Evolutionary conservation across 495 filamentous ascomycete genomes (phyloP), one percentile per base, ranked within the genome.

Genomic region (Tuber borchii): DNA sequence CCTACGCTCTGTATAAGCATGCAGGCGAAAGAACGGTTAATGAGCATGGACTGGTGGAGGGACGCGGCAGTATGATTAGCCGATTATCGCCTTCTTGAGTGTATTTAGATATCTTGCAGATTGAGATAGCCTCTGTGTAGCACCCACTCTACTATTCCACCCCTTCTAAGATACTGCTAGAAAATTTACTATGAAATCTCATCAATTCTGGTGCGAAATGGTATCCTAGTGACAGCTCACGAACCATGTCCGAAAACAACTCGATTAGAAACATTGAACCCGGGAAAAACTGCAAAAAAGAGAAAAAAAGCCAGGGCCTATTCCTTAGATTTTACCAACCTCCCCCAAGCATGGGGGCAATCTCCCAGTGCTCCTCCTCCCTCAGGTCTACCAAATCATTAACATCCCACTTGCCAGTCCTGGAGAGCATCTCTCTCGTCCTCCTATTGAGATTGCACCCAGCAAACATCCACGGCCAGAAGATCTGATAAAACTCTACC

Each of bases 1-100:
- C 85, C 91, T 17, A 86, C 87, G 10, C 83, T 95, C 61, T 94
- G 92, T 78, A 85, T 92, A 51, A 92, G 90, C 71, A 80, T 82
- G 20, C 82, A 86, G 8, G 85, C 87, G 42, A 86, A 86, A 71
- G 79, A 83, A 51, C 85, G 85, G 65, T 83, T 90, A 34, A 78
- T 83, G 75, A 78, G 46, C 45, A 44, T 80, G 73, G 72, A 76
- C n/a, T 83, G 81, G 81, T 83, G 81, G 81, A 79, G 70, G 61
- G 73, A 76, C 46, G 73, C 73, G 8, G 61, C 77, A 2, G 37
- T 51, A 34, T 17, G 37, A 70, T 72, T 44, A 3, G 34, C 37
- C 69, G 20, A 48, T 61, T n/a, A 56, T 2, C 61, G 39, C 7
- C 46, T 40, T 42, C 71, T 45, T 70, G 77, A 74, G 68, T 71